A percentile compares a stretch with the other conserved stretches of the same genome.
Conservation (phyloP, 2,329 filamentous ascomycete species). For the Aureobasidium sp. region DNA sequence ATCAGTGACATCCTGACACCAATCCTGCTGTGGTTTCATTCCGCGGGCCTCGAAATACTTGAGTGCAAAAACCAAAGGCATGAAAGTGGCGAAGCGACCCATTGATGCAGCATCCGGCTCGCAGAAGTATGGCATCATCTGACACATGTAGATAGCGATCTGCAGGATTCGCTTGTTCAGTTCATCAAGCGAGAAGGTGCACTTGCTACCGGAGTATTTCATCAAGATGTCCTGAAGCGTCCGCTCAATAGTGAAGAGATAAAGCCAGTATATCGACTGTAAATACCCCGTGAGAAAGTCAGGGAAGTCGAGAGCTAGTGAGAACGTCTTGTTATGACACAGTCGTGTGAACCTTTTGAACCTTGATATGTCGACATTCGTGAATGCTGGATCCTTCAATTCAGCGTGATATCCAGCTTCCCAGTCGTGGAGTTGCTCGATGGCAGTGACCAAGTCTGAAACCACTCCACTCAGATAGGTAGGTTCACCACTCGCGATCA, state of each 20-base stretch:
- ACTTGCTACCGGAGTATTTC: neutral
- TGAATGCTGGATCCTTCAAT: neutral
- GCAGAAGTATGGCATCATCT: slow-evolving; percentile 13
- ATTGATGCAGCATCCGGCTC: slow-evolving; percentile 2
- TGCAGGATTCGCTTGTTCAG: slow-evolving; percentile 55
- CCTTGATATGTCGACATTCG: neutral
- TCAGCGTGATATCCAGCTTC: neutral
- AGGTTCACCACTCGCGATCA: neutral
- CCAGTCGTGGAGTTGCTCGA: neutral
- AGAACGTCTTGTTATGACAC: slow-evolving; percentile 22
- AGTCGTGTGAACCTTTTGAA: slow-evolving; percentile 13
- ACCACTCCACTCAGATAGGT: neutral
- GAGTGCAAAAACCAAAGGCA: slow-evolving; percentile 10
- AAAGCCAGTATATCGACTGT: slow-evolving; percentile 26
- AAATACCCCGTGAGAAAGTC: slow-evolving; percentile 26
- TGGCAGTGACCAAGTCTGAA: neutral
- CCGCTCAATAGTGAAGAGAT: slow-evolving; percentile 23
- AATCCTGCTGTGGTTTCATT: slow-evolving; percentile 1
- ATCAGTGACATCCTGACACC: slow-evolving; percentile 5
- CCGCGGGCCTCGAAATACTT: neutral
- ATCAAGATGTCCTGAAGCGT: neutral
- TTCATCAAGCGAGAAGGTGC: neutral
- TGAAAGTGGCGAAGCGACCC: slow-evolving; percentile 10
- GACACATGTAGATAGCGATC: slow-evolving; percentile 7
- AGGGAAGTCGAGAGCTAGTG: slow-evolving; percentile 23